Percentiles rank a stretch among this genome's conserved stretches.
These are phyloP conservation scores for Penicillium atrosanguineum DNA, from an alignment of 495 filamentous ascomycete species.

Conservation along the genomic window DNA sequence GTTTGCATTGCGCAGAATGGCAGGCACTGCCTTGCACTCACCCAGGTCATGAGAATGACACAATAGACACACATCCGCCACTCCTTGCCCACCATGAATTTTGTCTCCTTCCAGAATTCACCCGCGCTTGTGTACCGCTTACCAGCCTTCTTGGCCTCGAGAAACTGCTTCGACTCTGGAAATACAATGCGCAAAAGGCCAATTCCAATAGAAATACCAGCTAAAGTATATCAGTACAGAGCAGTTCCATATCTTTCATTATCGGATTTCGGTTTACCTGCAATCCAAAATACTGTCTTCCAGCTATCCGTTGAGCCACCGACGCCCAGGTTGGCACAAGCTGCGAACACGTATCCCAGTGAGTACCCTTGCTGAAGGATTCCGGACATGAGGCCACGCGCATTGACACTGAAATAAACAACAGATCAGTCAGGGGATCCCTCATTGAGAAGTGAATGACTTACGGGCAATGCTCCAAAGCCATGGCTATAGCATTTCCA, in stretches of 20 bases:
- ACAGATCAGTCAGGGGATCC: not conserved
- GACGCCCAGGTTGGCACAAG: conserved; percentile 65
- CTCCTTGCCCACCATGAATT: conserved; percentile 60
- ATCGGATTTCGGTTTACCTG: conserved; percentile 21
- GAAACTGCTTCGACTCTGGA: conserved; percentile 69
- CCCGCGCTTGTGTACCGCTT: conserved; percentile 43
- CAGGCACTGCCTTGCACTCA: conserved; percentile 27
- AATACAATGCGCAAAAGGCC: conserved; percentile 63
- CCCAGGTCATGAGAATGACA: conserved; percentile 70
- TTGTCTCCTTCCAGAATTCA: conserved; percentile 61
- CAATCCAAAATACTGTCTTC: conserved; percentile 65
- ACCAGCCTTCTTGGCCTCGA: conserved; percentile 57
- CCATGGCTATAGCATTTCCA: conserved; percentile 79
- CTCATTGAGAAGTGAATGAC: not conserved
- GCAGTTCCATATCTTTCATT: not conserved
- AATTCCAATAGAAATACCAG: conserved; percentile 61
- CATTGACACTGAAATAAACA: conserved; percentile 41
- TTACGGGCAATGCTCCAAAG: conserved; percentile 70
- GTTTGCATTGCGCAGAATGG: not conserved
- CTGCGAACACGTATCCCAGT: conserved; percentile 71
- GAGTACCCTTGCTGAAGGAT: conserved; percentile 78
- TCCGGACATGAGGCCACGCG: conserved; percentile 73
- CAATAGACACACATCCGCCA: conserved; percentile 72
- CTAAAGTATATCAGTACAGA: conserved; percentile 15
- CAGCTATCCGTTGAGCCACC: conserved; percentile 54